Evolutionary conservation across 2,329 filamentous ascomycete species (phyloP).

Genomic region (Scedosporium minutisporum): DNA sequence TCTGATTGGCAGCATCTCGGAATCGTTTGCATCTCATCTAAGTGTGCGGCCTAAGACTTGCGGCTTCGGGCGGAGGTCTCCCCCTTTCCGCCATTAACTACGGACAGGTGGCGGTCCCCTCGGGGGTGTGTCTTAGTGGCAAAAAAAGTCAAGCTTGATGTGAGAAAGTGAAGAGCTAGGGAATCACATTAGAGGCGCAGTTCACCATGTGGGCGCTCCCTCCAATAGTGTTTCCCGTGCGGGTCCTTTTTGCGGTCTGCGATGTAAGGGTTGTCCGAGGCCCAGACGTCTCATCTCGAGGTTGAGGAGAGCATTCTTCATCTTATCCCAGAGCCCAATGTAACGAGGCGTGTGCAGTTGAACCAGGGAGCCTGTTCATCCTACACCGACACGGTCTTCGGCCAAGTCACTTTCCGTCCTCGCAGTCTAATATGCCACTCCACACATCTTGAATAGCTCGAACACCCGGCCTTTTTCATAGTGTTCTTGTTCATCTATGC

Average conservation of each 20-base stretch:
- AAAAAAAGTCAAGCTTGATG: background rate
- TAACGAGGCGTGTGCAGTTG: background rate
- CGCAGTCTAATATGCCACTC: background rate
- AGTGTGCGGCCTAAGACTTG: background rate
- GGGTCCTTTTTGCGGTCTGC: background rate
- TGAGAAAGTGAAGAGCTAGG: background rate
- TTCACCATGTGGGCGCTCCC: background rate
- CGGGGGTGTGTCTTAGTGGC: background rate
- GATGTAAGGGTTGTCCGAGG: background rate
- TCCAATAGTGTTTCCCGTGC: background rate
- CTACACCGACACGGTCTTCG: background rate
- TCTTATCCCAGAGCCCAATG: background rate
- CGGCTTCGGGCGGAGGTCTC: background rate
- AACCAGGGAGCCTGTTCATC: background rate
- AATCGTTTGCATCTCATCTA: background rate
- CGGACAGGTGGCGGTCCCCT: background rate
- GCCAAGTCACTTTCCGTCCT: background rate
- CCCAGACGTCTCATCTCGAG: background rate
- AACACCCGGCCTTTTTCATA: background rate
- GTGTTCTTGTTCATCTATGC: background rate
- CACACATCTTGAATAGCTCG: background rate
- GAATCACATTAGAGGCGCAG: background rate
- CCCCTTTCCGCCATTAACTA: background rate
- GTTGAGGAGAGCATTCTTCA: background rate
- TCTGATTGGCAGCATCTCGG: background rate